Percentiles rank a stretch among this genome's conserved stretches.
These are phyloP conservation scores for Mucor mucedo DNA, from an alignment of 371 early-diverging fungal genomes.

Conservation along the genomic window DNA sequence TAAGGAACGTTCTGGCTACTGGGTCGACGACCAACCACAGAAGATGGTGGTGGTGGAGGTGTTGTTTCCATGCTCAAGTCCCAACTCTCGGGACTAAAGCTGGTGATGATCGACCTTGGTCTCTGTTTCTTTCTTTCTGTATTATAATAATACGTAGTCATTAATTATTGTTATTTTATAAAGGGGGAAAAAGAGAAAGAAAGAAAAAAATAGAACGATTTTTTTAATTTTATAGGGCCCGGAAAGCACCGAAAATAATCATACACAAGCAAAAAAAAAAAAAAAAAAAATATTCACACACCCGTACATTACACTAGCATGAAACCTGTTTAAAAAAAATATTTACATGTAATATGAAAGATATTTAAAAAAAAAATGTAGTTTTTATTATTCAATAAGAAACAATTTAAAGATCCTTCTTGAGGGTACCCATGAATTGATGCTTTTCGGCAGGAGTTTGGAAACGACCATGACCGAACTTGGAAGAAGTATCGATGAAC, in stretches of 20 bases:
- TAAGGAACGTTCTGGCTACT: background rate
- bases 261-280: background rate
- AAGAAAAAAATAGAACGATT: conserved; percentile 11
- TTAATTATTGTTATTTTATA: background rate
- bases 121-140: background rate
- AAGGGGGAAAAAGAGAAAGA: conserved; percentile 1
- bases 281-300: background rate
- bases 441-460: conserved; percentile 99
- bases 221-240: background rate
- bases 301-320: background rate
- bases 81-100: too few species aligned
- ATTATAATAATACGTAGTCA: conserved; percentile 1
- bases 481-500: conserved; percentile 99
- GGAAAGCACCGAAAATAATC: conserved; percentile 7
- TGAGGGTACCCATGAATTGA: conserved; percentile 95
- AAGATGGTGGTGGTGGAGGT: background rate
- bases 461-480: conserved; percentile 99
- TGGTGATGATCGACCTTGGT: too few species aligned
- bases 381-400: conserved; percentile 1
- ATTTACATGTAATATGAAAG: background rate
- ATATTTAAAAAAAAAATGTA: background rate
- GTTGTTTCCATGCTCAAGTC: too few species aligned
- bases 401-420: conserved; percentile 73
- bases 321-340: background rate
- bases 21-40: background rate